phyloP scores from a whole-genome alignment of 1,284 basidiomycete genomes.

The Dichomitus squalens region DNA sequence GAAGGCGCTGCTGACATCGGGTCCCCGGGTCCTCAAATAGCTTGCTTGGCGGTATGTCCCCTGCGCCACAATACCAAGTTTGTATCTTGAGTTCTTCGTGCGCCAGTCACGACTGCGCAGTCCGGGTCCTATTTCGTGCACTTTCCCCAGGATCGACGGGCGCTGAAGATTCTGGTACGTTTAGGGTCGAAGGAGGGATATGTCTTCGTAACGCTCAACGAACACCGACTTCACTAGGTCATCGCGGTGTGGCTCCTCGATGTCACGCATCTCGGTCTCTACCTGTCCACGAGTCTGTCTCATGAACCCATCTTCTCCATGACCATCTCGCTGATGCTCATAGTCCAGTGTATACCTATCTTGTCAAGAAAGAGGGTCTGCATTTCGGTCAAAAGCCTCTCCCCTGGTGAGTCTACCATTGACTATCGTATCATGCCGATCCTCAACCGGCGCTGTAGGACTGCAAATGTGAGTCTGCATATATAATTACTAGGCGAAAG shows the following conservation, averaged over 20 bases:
- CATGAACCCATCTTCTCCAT: neutral
- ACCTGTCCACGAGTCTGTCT: conserved; percentile 1
- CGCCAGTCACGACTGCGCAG: conserved; percentile 9
- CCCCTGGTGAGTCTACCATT: neutral
- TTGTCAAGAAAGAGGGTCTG: neutral
- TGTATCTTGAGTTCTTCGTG: no score
- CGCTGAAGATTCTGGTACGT: conserved; percentile 5
- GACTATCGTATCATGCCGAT: neutral
- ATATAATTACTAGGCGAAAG: no score
- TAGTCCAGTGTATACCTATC: conserved; percentile 3
- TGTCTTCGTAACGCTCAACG: neutral
- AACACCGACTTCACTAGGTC: neutral
- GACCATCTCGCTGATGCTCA: neutral
- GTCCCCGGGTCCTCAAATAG: neutral
- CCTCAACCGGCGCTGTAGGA: neutral
- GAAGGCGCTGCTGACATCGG: neutral
- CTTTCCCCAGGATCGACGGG: conserved; percentile 4
- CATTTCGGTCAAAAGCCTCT: neutral
- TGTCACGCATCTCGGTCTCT: conserved; percentile 4
- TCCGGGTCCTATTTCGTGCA: conserved; percentile 4
- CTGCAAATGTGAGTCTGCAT: conserved; percentile 1
- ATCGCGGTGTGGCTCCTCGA: conserved; percentile 5
- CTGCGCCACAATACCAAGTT: no score
- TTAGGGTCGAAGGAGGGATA: no score
- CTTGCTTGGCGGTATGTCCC: conserved; percentile 6